A percentile compares a stretch with the other conserved stretches of the same genome.
These are phyloP conservation scores for Leptodermis oblonga DNA, from an alignment of 257 asterid genomes.

Conservation along the genomic window DNA sequence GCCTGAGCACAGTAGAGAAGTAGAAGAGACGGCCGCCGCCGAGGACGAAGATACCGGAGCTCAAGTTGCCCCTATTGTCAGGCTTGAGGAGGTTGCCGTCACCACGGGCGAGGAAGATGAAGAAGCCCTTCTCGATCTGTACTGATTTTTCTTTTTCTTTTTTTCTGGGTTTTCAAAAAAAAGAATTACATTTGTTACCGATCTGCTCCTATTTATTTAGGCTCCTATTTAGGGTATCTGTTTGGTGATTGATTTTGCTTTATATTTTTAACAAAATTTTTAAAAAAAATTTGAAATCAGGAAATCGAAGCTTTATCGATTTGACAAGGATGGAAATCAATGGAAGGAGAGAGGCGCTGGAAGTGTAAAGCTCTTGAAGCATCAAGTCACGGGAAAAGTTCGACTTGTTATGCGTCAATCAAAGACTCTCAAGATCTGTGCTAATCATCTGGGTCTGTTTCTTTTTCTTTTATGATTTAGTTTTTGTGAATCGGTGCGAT, in stretches of 20 bases:
- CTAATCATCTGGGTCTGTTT: constrained; percentile 44
- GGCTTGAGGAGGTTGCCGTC: constrained; percentile 50
- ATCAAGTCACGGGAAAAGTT: constrained; percentile 40
- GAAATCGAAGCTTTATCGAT: constrained; percentile 48
- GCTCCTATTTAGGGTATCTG: constrained; percentile 18
- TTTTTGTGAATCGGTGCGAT: background rate
- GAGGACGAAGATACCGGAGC: constrained; percentile 74
- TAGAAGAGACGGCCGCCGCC: constrained; percentile 39
- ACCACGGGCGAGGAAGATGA: constrained; percentile 63
- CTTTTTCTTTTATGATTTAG: background rate
- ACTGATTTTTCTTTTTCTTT: constrained; percentile 6
- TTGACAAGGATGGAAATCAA: constrained; percentile 43
- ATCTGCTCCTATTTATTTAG: constrained; percentile 21
- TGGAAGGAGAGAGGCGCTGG: constrained; percentile 61
- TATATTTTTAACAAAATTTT: too few relatives aligned
- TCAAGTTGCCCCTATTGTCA: constrained; percentile 58
- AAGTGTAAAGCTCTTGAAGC: constrained; percentile 42
- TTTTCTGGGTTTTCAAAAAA: too few relatives aligned
- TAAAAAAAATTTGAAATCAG: constrained; percentile 16
- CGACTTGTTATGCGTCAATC: constrained; percentile 53
- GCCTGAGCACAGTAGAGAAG: constrained; percentile 36
- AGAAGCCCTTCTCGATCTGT: constrained; percentile 50
- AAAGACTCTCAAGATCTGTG: constrained; percentile 53
- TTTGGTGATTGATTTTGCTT: constrained; percentile 2
- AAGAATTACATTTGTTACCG: background rate